A percentile compares a stretch with the other conserved stretches of the same genome.
phyloP scores from a whole-genome alignment of 257 asterid species.

The Ligustrum vulgare region DNA sequence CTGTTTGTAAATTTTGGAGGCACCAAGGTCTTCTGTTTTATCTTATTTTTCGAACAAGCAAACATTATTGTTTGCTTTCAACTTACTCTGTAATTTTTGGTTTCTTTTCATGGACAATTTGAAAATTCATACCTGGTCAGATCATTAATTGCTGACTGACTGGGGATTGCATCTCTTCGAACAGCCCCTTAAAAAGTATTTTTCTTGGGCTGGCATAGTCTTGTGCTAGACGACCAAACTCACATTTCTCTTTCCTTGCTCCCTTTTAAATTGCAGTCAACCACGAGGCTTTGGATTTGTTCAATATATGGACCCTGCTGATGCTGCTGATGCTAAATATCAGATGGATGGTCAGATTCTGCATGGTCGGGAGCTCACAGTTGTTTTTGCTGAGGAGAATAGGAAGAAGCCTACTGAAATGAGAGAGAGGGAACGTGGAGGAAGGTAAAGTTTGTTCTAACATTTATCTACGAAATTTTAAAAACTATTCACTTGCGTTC shows the following conservation, averaged over 20 bases:
- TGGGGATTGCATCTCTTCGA: background rate
- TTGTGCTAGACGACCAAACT: background rate
- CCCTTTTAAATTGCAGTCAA: slow-evolving; percentile 45
- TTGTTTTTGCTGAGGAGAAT: slow-evolving; percentile 94
- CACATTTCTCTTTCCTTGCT: slow-evolving; percentile 1
- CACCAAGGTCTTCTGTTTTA: background rate
- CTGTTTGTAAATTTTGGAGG: background rate
- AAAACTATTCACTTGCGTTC: background rate
- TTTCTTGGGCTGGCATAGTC: background rate
- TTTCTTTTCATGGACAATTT: background rate
- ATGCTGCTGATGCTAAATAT: slow-evolving; percentile 89
- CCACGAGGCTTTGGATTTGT: slow-evolving; percentile 97
- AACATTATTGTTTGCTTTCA: background rate
- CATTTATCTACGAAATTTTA: background rate
- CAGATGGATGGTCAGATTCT: slow-evolving; percentile 84
- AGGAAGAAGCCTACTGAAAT: slow-evolving; percentile 89
- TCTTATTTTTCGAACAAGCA: background rate
- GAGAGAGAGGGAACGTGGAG: slow-evolving; percentile 74
- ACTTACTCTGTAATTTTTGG: background rate
- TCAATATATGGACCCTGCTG: slow-evolving; percentile 88
- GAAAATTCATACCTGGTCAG: background rate
- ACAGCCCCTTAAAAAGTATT: slow-evolving; percentile 2
- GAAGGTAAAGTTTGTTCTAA: slow-evolving; percentile 37
- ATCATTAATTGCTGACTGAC: background rate
- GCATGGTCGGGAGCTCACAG: slow-evolving; percentile 88